Evolutionary conservation across 78 protist genomes (phyloP).

Genomic region (Cyanophora paradoxa): DNA sequence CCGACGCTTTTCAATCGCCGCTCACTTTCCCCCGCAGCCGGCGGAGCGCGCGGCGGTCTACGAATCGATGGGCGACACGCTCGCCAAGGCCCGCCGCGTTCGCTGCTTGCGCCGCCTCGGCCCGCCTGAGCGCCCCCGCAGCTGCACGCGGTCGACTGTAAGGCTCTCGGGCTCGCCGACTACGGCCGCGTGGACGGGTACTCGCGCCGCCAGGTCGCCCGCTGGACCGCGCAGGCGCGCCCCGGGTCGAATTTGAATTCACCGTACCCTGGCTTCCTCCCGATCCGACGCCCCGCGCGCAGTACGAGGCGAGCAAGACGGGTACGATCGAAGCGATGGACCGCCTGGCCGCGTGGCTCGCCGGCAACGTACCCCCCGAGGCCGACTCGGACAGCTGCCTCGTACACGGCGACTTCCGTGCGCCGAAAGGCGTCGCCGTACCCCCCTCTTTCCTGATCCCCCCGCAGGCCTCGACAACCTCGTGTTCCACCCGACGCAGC

Average conservation of each 20-base stretch:
- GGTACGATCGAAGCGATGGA: not conserved
- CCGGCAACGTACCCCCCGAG: not conserved
- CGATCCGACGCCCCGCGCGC: too few species aligned
- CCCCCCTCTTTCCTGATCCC: too few species aligned
- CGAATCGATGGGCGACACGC: not conserved
- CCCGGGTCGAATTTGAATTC: too few species aligned
- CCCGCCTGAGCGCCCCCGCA: too few species aligned
- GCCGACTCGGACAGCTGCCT: constrained; percentile 1
- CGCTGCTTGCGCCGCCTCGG: too few species aligned
- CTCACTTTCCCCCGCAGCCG: not conserved
- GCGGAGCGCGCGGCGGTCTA: not conserved
- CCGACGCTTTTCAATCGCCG: too few species aligned
- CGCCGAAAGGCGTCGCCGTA: too few species aligned
- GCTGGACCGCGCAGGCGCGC: constrained; percentile 13
- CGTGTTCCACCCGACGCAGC: constrained; percentile 38
- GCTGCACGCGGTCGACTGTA: not conserved
- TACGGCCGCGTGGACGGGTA: constrained; percentile 2
- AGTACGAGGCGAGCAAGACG: not conserved
- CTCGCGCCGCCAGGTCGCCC: constrained; percentile 8
- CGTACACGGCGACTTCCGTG: constrained; percentile 52
- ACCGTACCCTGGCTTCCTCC: too few species aligned
- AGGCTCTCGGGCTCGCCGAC: constrained; percentile 14
- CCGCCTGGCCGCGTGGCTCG: not conserved
- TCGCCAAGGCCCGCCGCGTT: too few species aligned
- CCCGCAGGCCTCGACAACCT: constrained; percentile 49